Conservation (phyloP, 129 eudicot genomes). For the carrot (Daucus carota) region DH1_v3.0 NC_030386.2:40009001-40009500, state of each 20-base stretch:
- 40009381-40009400: not conserved
- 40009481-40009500: not conserved
- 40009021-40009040: slow-evolving; percentile 56
- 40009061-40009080: slow-evolving; percentile 75
- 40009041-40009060: slow-evolving; percentile 61
- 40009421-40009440: not conserved
- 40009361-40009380: not conserved
- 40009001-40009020: slow-evolving; percentile 77
- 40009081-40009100: slow-evolving; percentile 60
- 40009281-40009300: slow-evolving; percentile 7
- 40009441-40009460: not conserved
- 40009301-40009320: not conserved
- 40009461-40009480: no score
- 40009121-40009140: slow-evolving; percentile 1
- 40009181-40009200: not conserved
- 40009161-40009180: slow-evolving; percentile 7
- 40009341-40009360: not conserved
- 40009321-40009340: not conserved
- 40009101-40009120: slow-evolving; percentile 27
- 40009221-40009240: slow-evolving; percentile 20
- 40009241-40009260: slow-evolving; percentile 28
- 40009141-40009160: slow-evolving; percentile 2
- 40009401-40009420: not conserved
- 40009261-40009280: slow-evolving; percentile 36
- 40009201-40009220: slow-evolving; percentile 19